A percentile compares a stretch with the other conserved stretches of the same genome.
phyloP scores from a whole-genome alignment of 1,284 basidiomycete species.

The Phenoliferia sp. region DNA sequence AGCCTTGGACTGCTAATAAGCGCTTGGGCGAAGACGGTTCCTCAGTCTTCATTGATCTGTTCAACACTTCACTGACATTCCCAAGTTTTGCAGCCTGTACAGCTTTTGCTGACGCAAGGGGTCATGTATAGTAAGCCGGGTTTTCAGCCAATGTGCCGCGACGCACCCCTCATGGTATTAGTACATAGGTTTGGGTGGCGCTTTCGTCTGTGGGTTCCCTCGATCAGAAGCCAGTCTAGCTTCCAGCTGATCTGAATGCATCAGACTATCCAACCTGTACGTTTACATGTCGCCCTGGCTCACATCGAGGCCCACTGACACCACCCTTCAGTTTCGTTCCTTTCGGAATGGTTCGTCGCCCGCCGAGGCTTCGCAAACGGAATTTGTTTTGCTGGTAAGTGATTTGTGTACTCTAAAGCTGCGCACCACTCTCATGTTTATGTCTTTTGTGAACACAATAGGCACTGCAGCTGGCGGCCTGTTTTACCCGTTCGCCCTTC shows the following conservation, averaged over 20 bases:
- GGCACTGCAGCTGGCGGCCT: slow-evolving; percentile 45
- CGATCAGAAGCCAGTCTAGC: not conserved
- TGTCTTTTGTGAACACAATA: too few relatives aligned
- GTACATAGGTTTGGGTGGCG: slow-evolving; percentile 39
- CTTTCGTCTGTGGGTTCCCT: slow-evolving; percentile 20
- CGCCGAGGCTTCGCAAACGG: slow-evolving; percentile 48
- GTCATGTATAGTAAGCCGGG: slow-evolving; percentile 40
- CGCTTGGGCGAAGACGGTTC: not conserved
- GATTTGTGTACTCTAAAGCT: not conserved
- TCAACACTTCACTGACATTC: not conserved
- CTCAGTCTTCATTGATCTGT: not conserved
- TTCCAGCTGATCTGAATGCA: not conserved
- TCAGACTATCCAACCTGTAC: slow-evolving; percentile 18
- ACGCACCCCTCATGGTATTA: not conserved
- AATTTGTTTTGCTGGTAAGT: slow-evolving; percentile 46
- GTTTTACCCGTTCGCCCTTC: slow-evolving; percentile 43
- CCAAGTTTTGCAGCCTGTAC: slow-evolving; percentile 35
- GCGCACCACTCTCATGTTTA: too few relatives aligned
- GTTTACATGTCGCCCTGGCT: not conserved
- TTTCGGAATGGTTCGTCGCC: slow-evolving; percentile 49
- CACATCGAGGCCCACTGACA: not conserved
- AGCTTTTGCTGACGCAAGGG: slow-evolving; percentile 45
- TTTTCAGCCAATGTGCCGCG: not conserved
- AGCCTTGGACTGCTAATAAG: not conserved
- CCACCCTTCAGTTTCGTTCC: slow-evolving; percentile 39